Conservation (phyloP, 176 grass and related monocot species). For the Stipa capillata region DNA sequence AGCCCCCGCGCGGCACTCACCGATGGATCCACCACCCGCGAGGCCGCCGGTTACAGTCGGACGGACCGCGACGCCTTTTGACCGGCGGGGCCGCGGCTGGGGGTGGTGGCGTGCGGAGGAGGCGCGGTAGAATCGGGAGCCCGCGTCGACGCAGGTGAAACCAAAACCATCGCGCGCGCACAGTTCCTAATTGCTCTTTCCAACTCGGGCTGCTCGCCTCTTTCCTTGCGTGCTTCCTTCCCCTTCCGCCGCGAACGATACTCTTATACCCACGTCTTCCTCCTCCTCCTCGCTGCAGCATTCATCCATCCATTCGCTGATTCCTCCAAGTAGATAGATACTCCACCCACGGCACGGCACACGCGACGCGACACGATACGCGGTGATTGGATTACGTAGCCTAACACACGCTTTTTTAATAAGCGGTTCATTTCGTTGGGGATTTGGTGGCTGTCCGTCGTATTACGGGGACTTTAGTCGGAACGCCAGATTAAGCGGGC, state of each 20-base stretch:
- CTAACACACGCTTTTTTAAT: not conserved
- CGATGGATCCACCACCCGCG: not conserved
- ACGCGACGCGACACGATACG: not conserved
- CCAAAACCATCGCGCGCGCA: not conserved
- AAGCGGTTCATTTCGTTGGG: not conserved
- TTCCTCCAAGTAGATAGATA: not conserved
- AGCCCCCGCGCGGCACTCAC: not conserved
- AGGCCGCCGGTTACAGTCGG: not conserved
- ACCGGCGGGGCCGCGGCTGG: slow-evolving; percentile 1
- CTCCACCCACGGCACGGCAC: no score
- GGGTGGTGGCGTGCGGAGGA: slow-evolving; percentile 18
- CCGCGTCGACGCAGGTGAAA: not conserved
- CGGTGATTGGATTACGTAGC: not conserved
- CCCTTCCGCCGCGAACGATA: not conserved
- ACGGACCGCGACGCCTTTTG: slow-evolving; percentile 18
- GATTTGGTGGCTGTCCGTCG: no score
- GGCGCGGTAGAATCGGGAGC: not conserved
- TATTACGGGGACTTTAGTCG: not conserved
- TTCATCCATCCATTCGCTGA: not conserved
- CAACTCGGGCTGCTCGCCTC: no score
- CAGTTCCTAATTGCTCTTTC: not conserved
- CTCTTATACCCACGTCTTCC: slow-evolving; percentile 17
- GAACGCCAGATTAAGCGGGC: not conserved
- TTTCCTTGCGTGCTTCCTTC: slow-evolving; percentile 37
- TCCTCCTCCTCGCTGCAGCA: not conserved